These are phyloP conservation scores for Russula lepida DNA, from an alignment of 768 basidiomycete genomes.

Conservation along the genomic window DNA sequence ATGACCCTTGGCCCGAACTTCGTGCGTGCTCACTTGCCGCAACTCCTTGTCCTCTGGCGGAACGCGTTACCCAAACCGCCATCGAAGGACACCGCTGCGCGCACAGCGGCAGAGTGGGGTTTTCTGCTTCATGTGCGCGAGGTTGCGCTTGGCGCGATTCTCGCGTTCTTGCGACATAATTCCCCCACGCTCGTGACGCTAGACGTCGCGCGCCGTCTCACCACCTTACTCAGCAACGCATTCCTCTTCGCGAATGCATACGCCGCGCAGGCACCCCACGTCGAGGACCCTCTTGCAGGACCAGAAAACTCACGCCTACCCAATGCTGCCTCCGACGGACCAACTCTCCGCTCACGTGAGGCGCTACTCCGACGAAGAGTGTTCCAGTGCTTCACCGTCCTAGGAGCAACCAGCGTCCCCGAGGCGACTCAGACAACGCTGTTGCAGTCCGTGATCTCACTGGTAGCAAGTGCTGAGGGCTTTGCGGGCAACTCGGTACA, in stretches of 20 bases:
- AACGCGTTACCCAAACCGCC: constrained; percentile 95
- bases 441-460: constrained; percentile 68
- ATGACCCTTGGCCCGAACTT: constrained; percentile 93
- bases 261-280: constrained; percentile 44
- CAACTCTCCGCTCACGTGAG: constrained; percentile 70
- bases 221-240: constrained; percentile 80
- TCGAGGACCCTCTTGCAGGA: constrained; percentile 50
- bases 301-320: constrained; percentile 25
- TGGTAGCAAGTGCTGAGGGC: constrained; percentile 83
- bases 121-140: constrained; percentile 90
- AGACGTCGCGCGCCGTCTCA: constrained; percentile 84
- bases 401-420: constrained; percentile 72
- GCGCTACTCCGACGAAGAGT: constrained; percentile 75
- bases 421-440: constrained; percentile 77
- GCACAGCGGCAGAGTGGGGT: constrained; percentile 74
- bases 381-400: constrained; percentile 79
- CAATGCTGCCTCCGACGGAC: constrained; percentile 30
- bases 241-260: constrained; percentile 87
- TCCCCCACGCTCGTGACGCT: constrained; percentile 67
- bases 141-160: constrained; percentile 79
- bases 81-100: constrained; percentile 69
- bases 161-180: constrained; percentile 83
- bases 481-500: constrained; percentile 80
- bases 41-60: constrained; percentile 91
- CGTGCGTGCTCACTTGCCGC: constrained; percentile 86